Evolutionary conservation across 2,329 filamentous ascomycete genomes (phyloP), one percentile per base, ranked within the genome.

Genomic region (Diaporthe citri): DNA sequence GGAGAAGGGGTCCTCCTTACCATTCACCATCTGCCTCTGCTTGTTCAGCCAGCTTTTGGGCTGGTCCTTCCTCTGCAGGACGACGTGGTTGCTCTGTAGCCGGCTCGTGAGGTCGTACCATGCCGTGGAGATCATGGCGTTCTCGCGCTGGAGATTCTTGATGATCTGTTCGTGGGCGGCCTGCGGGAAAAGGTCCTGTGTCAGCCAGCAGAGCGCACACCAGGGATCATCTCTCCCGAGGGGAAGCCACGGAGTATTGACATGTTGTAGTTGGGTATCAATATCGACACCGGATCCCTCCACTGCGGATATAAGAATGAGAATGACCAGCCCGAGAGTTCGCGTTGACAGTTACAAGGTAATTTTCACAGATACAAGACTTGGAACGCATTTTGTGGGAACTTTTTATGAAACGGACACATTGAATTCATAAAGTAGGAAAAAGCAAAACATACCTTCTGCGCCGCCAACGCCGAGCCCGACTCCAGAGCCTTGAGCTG

Each of bases 41-140:
- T 94, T 95, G 80, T 94, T 94, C 79, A 97, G 85, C 94, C 94
- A 97, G 84, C 94, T 96, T 84, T 91, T 93, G 20, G 94, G 93
- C 78, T 90, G 90, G 79, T 96, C 94, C 78, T 93, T 89, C 78
- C 95, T 87, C 81, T 95, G 93, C 77, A 97, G 85, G 72, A 94
- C 91, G 56, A 96, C 93, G 77, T 94, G 94, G 82, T 96, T 96
- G 85, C 93, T 95, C 84, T 97, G 94, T 78, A 97, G 84, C 70
- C 95, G 89, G 81, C 89, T 92, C 36, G 93, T 92, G 80, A 97
- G 89, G 83, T 96, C 94, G 84, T 96, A 96, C 94, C 94, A 97
- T 2, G 95, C 95, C n/a, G 92, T 93, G 36, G 93, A 88, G 79
- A 97, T 95, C 81, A 97, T 88, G 52, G 89, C 89, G 82, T 95